Base-by-base conservation (phyloP, 345 rosid genomes). In the Lagerstroemia speciosa region DNA sequence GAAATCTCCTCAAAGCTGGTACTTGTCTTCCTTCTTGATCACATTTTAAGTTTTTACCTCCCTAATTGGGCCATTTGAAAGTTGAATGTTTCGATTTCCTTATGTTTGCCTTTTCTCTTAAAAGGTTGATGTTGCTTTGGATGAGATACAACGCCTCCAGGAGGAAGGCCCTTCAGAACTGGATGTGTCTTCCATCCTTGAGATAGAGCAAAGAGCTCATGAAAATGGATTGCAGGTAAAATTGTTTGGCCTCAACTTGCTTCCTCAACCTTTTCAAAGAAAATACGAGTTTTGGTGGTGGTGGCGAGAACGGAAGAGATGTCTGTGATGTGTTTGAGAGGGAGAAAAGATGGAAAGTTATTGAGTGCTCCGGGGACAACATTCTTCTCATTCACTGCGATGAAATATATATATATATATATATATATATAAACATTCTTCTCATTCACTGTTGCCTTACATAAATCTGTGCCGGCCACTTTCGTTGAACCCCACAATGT, bases 141-240 rank as follows among this genome's bases (percentile, higher is more conserved):
- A 89, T 69, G 98, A 90, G 83, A 83, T 93, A 78, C 76, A 77
- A 43, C 88, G 76, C 65, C 89, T 93, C 75, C 96, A 87, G 78
- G 86, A 80, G 78, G 89, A 90, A 73, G 98, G 97, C 20, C 89
- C 96, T 67, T 74, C 83, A 24, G 87, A 83, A 60, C 80, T 87
- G 78, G 97, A 90, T 78, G 78, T 90, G 66, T 82, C 79, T 64
- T 81, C 93, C 61, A 82, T 88, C 71, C 88, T 93, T 60, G 97
- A 90, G 86, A 87, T 93, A 32, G 98, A 90, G 77, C 98, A 90
- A 83, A 84, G 97, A 84, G 91, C 95, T 74, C 89, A 89, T 71
- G 98, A 92, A 80, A 90, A 86, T 61, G 96, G 98, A 79, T 71
- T 89, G 79, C 94, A 92, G 94, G 98, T 87, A 50, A 64, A 66